phyloP scores from a whole-genome alignment of 2,329 filamentous ascomycete species.

The Ophiostoma tasmaniense region DNA sequence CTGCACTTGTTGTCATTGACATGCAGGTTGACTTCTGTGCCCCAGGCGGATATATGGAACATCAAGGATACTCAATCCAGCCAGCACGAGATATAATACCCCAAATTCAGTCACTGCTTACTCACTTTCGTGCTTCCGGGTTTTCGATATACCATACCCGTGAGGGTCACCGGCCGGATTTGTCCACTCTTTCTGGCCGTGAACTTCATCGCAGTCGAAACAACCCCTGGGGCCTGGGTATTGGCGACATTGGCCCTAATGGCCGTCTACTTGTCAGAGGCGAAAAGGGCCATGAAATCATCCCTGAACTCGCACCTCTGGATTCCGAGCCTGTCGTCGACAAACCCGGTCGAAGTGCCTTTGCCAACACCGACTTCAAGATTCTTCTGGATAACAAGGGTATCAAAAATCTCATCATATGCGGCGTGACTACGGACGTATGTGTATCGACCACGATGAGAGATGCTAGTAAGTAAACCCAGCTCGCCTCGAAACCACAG shows the following conservation, averaged over 20 bases:
- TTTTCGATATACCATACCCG: conserved; percentile 17
- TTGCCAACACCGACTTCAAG: conserved; percentile 17
- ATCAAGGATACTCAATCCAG: conserved; percentile 15
- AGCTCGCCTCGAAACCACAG: no score
- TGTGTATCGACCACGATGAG: conserved; percentile 16
- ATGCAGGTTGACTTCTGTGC: conserved; percentile 19
- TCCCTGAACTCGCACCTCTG: conserved; percentile 13
- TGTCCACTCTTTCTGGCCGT: conserved; percentile 12
- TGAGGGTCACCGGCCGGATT: conserved; percentile 17
- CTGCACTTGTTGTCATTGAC: conserved; percentile 16
- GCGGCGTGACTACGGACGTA: conserved; percentile 17
- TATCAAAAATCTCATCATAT: conserved; percentile 14
- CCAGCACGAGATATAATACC: conserved; percentile 14
- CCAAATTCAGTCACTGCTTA: conserved; percentile 5
- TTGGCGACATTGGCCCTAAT: conserved; percentile 15
- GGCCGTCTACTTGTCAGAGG: conserved; percentile 17
- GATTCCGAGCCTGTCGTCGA: conserved; percentile 14
- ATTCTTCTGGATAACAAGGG: conserved; percentile 13
- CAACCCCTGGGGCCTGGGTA: conserved; percentile 11
- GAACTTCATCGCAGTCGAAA: conserved; percentile 15
- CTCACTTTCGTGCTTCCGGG: conserved; percentile 8
- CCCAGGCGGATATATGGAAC: conserved; percentile 16
- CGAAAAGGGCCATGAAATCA: conserved; percentile 15
- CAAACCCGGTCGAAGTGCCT: conserved; percentile 16
- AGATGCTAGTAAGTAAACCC: conserved; percentile 13